These are phyloP conservation scores for Suzukiozyma palmioleophila DNA, from an alignment of 1,139 yeast species.

Conservation along the genomic window DNA sequence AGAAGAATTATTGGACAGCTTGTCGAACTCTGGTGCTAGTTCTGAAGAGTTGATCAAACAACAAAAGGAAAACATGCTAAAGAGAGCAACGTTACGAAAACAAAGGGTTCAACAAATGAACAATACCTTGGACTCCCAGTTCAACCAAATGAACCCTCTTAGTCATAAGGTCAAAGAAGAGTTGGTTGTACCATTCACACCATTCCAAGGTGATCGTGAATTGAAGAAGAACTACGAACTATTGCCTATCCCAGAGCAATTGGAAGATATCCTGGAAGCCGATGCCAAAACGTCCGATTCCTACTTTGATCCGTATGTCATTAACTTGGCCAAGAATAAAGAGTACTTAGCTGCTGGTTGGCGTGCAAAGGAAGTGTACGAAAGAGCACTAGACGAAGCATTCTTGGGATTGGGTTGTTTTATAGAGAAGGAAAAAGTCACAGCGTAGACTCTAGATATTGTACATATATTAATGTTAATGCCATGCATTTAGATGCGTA, in stretches of 20 bases:
- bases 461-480: not conserved
- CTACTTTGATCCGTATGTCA: constrained; percentile 43
- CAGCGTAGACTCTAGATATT: not conserved
- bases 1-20: constrained; percentile 66
- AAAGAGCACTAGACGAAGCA: constrained; percentile 80
- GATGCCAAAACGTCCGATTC: constrained; percentile 52
- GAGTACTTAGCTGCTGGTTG: constrained; percentile 87
- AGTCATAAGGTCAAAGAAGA: constrained; percentile 17
- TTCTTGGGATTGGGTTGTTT: constrained; percentile 85
- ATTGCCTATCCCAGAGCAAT: constrained; percentile 20
- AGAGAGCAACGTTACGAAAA: constrained; percentile 63
- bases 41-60: constrained; percentile 50
- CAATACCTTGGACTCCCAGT: constrained; percentile 42
- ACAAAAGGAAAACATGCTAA: constrained; percentile 40
- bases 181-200: constrained; percentile 71
- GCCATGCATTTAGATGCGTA: too few species aligned
- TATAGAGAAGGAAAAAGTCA: constrained; percentile 58
- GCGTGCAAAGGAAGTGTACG: constrained; percentile 63
- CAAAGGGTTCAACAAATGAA: constrained; percentile 64
- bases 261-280: constrained; percentile 37
- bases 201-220: constrained; percentile 88
- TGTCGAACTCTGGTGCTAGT: constrained; percentile 50
- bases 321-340: constrained; percentile 55
- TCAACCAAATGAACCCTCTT: constrained; percentile 24
- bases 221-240: constrained; percentile 33